Percentiles rank a stretch among this genome's conserved stretches.
These are phyloP conservation scores for Fimicolochytrium jonesii DNA, from an alignment of 192 early-diverging fungal genomes.

Conservation along the genomic window DNA sequence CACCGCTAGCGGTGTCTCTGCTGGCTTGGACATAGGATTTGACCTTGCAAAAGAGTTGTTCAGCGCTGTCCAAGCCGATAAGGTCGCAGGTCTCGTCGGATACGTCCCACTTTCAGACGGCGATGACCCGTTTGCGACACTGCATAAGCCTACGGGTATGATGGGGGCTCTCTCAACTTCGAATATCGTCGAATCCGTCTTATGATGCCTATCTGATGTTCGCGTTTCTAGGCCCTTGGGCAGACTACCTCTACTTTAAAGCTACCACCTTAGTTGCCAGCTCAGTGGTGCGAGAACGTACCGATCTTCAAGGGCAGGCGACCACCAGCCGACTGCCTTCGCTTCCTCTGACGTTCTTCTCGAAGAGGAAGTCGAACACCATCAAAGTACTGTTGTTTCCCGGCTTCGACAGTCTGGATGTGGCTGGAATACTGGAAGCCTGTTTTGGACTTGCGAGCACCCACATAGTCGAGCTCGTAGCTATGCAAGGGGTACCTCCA, in stretches of 20 bases:
- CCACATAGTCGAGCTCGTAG: not conserved
- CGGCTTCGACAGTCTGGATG: conserved; percentile 6
- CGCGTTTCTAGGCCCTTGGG: no score
- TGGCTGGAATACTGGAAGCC: conserved; percentile 7
- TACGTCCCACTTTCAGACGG: conserved; percentile 12
- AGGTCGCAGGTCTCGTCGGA: not conserved
- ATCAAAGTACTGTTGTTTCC: conserved; percentile 1
- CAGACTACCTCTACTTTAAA: no score
- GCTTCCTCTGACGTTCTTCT: not conserved
- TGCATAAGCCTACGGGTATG: not conserved
- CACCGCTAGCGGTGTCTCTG: conserved; percentile 35
- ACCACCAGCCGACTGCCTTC: no score
- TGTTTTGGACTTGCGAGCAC: not conserved
- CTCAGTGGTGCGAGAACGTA: no score
- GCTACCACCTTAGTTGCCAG: no score
- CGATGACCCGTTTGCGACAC: conserved; percentile 25
- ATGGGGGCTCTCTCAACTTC: not conserved
- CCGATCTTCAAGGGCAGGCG: no score
- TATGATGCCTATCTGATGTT: no score
- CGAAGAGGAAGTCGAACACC: not conserved
- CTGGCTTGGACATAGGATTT: conserved; percentile 32
- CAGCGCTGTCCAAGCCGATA: not conserved
- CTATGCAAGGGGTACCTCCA: no score
- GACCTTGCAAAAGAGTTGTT: conserved; percentile 10
- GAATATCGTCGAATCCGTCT: not conserved